Evolutionary conservation across 2,329 filamentous ascomycete species (phyloP), one percentile per base, ranked within the genome.

Genomic region (Penicillium sclerotiorum): DNA sequence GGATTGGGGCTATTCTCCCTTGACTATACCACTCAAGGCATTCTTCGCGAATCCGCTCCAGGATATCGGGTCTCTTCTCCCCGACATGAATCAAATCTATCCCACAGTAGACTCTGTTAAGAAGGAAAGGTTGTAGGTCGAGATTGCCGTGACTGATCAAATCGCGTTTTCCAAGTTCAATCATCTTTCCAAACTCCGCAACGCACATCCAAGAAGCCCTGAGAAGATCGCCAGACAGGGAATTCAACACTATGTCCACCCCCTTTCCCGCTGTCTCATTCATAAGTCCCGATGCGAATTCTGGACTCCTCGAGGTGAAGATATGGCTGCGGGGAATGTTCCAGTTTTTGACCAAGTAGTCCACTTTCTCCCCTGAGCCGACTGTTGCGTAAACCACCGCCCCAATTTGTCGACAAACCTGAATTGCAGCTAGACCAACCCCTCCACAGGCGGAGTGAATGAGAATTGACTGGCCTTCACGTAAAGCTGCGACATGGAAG

Each of bases 141-240:
- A 61, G 47, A 7, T 35, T 47, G 2, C 52, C 57, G 23, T 57
- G 47, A 1, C 28, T 45, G 3, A 62, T 30, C 8, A 64, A 50
- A 21, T 64, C 61, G 2, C 58, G 47, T 18, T 64, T 63, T 1
- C 60, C 61, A 5, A 63, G 36, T 25, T 63, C 61, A 12, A 63
- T 44, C 56, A 64, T 53, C 5, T 49, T 58, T 0, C 65, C 65
- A 27, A 59, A 59, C 5, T 55, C 46, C 0, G 65, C 63, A 7
- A 66, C 60, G 25, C 61, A 66, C 27, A 55, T 27, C 64, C 64
- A 67, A 0, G 60, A 60, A 4, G 60, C 60, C 9, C 55, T 52
- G 0, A 67, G 43, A 17, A 62, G 47, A 12, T 60, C 51, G 0
- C 62, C 63, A 2, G 60, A 37, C 4, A 63, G 23, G 0, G 59